A percentile compares a stretch with the other conserved stretches of the same genome.
phyloP scores from a whole-genome alignment of 176 grass and related monocot species.

The Paspalum notatum region DNA sequence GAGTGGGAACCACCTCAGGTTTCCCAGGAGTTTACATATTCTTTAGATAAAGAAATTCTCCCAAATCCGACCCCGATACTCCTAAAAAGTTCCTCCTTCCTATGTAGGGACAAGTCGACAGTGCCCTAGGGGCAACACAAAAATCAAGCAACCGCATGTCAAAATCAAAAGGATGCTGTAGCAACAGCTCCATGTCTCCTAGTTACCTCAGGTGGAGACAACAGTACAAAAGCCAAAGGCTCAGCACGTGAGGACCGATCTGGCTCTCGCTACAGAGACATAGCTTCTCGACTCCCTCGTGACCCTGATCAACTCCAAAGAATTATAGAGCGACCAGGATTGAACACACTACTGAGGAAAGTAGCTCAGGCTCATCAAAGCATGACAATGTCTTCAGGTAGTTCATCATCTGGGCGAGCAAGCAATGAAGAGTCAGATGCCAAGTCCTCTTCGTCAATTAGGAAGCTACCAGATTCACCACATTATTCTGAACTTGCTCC shows the following conservation, averaged over 20 bases:
- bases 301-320: background rate
- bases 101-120: too few species aligned
- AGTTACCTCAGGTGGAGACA: background rate
- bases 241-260: background rate
- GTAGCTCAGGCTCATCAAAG: background rate
- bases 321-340: background rate
- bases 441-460: background rate
- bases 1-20: background rate
- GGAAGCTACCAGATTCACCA: background rate
- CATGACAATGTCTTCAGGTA: background rate
- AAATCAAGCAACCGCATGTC: background rate
- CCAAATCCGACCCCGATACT: background rate
- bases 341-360: background rate
- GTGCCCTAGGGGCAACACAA: fast-evolving
- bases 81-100: background rate
- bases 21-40: background rate
- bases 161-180: background rate
- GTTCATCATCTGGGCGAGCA: background rate
- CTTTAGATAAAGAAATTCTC: background rate
- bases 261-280: background rate
- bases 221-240: background rate
- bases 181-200: background rate
- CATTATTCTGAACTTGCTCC: background rate
- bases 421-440: background rate
- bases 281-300: background rate